Conservation (phyloP, 1,284 basidiomycete species). For the Ganoderma lucidum region DNA sequence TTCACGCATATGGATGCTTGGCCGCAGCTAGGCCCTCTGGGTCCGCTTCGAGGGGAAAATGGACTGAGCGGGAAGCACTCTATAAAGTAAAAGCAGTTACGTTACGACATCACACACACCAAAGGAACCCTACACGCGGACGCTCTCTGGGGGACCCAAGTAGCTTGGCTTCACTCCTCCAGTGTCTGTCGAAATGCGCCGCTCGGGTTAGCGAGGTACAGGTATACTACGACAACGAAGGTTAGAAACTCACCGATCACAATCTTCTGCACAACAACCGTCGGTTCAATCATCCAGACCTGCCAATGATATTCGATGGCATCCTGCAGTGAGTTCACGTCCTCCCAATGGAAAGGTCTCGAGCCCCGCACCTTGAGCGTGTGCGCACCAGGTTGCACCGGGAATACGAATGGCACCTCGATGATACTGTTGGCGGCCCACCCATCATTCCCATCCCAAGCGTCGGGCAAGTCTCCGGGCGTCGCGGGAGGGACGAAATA, state of each 20-base stretch:
- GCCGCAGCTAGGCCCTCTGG: slow-evolving; percentile 23
- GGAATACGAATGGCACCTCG: slow-evolving; percentile 42
- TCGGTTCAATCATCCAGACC: slow-evolving; percentile 67
- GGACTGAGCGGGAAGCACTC: not conserved
- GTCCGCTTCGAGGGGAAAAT: slow-evolving; percentile 22
- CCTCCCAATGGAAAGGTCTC: slow-evolving; percentile 1
- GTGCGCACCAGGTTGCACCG: slow-evolving; percentile 58
- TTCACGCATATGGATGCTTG: slow-evolving; percentile 8
- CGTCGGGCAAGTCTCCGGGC: slow-evolving; percentile 58
- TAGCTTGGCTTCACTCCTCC: slow-evolving; percentile 64
- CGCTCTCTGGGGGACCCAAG: slow-evolving; percentile 69
- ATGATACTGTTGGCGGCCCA: slow-evolving; percentile 64
- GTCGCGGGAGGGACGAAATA: slow-evolving; percentile 60
- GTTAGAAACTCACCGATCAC: slow-evolving; percentile 55
- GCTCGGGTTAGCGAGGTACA: not conserved
- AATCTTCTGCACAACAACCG: slow-evolving; percentile 69
- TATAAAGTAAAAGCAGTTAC: not conserved
- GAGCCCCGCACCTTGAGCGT: slow-evolving; percentile 56
- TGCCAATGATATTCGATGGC: slow-evolving; percentile 30
- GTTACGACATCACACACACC: not conserved
- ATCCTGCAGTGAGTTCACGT: not conserved
- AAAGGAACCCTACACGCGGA: slow-evolving; percentile 35
- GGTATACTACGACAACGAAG: not conserved
- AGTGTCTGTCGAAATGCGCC: slow-evolving; percentile 48
- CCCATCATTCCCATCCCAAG: slow-evolving; percentile 58